Conservation (phyloP, 176 grass and related monocot species). For the Carex pumila region DNA sequence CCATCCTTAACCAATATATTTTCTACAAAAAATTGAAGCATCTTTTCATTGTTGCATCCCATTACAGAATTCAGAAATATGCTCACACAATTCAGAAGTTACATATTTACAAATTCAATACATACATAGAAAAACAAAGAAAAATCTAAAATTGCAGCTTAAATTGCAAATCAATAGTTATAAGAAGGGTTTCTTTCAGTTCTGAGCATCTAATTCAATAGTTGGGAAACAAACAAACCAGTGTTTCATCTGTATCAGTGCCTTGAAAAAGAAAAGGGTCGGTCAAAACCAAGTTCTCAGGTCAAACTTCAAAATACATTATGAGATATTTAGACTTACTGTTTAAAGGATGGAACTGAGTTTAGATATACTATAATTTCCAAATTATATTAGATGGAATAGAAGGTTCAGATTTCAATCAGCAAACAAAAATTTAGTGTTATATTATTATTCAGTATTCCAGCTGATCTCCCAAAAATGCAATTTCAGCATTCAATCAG, state of each 20-base stretch:
- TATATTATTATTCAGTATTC: background rate
- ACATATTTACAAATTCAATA: no score
- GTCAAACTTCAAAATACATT: background rate
- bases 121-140: no score
- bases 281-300: conserved; percentile 12
- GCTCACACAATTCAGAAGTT: no score
- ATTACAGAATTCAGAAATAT: no score
- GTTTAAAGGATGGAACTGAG: background rate
- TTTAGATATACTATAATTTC: background rate
- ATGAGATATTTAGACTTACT: background rate
- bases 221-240: conserved; percentile 87
- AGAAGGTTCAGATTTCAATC: background rate
- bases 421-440: background rate
- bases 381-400: background rate
- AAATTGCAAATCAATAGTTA: no score
- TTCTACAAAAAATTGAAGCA: no score
- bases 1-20: no score
- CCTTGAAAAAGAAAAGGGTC: conserved; percentile 32
- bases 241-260: conserved; percentile 72
- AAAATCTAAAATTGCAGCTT: no score
- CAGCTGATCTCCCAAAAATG: background rate
- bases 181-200: no score
- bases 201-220: no score
- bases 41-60: no score
- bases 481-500: background rate